Conservation (phyloP, 345 rosid species). For the Xanthoceras sorbifolium region DNA sequence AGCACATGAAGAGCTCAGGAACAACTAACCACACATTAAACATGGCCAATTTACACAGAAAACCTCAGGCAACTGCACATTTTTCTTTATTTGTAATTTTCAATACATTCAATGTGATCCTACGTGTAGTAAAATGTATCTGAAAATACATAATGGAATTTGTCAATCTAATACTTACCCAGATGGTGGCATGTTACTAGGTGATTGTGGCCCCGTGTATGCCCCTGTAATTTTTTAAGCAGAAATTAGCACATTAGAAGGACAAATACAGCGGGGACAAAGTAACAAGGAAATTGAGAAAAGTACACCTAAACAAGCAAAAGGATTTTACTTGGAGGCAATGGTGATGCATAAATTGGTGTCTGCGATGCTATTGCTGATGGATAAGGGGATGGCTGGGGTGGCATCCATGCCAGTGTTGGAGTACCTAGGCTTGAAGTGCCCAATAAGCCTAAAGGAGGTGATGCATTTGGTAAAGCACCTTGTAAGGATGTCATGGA, state of each 20-base stretch:
- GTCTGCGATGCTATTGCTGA: constrained; percentile 47
- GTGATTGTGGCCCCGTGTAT: constrained; percentile 50
- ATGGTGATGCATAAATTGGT: constrained; percentile 34
- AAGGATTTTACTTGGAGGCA: constrained; percentile 60
- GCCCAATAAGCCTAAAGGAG: constrained; percentile 44
- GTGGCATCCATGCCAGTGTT: constrained; percentile 48
- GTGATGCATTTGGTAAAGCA: constrained; percentile 57
- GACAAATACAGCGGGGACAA: not conserved
- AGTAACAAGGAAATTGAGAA: not conserved
- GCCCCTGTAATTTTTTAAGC: constrained; percentile 54
- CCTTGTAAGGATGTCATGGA: constrained; percentile 69
- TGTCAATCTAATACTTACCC: constrained; percentile 44
- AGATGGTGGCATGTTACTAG: constrained; percentile 46
- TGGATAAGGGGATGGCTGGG: constrained; percentile 45
- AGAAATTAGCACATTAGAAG: constrained; percentile 20
- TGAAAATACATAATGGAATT: not conserved
- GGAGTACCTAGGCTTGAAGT: constrained; percentile 50
- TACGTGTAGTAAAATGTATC: not conserved
- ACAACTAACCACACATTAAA: not conserved
- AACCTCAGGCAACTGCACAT: not conserved
- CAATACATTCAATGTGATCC: not conserved
- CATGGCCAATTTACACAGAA: not conserved
- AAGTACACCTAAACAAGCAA: not conserved
- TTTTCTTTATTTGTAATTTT: not conserved
- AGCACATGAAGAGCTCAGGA: not conserved